These are phyloP conservation scores for Podospora appendiculata DNA, from an alignment of 495 filamentous ascomycete species.

Conservation along the genomic window DNA sequence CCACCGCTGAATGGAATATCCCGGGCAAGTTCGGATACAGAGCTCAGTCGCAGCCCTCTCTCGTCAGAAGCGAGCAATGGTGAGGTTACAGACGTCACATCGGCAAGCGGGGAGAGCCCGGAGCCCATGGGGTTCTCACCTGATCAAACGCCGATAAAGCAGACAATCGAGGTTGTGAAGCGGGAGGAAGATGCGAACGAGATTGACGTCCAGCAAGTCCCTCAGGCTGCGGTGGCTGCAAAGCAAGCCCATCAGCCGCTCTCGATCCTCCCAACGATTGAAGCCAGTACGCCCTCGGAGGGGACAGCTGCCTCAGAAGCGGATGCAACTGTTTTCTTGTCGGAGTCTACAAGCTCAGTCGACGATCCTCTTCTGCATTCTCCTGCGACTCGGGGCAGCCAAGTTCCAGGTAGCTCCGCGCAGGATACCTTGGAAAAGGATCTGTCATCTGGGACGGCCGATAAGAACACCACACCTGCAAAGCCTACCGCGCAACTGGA, in stretches of 20 bases:
- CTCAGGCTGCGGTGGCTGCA: slow-evolving; percentile 3
- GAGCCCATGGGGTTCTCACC: slow-evolving; percentile 29
- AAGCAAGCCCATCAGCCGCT: neutral
- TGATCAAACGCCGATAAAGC: slow-evolving; percentile 26
- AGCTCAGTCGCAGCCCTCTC: slow-evolving; percentile 9
- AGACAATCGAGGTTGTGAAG: slow-evolving; percentile 13
- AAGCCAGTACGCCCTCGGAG: neutral
- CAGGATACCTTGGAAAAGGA: too few species aligned
- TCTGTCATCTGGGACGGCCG: too few species aligned
- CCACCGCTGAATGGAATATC: slow-evolving; percentile 2
- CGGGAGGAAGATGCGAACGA: slow-evolving; percentile 18
- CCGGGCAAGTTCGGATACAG: slow-evolving; percentile 16
- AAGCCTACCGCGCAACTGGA: too few species aligned
- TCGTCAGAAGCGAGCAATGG: slow-evolving; percentile 18
- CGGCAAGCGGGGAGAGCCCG: slow-evolving; percentile 31
- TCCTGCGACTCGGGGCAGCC: too few species aligned
- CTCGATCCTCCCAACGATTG: slow-evolving; percentile 9
- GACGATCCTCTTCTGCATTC: too few species aligned
- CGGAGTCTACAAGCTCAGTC: too few species aligned
- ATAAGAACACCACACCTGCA: too few species aligned
- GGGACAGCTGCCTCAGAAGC: neutral
- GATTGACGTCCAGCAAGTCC: slow-evolving; percentile 4
- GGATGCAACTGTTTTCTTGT: neutral
- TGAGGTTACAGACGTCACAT: slow-evolving; percentile 31
- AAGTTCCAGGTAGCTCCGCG: too few species aligned